These are phyloP conservation scores for Paracoccidioides lutzii DNA, from an alignment of 2,329 filamentous ascomycete species.

Conservation along the genomic window DNA sequence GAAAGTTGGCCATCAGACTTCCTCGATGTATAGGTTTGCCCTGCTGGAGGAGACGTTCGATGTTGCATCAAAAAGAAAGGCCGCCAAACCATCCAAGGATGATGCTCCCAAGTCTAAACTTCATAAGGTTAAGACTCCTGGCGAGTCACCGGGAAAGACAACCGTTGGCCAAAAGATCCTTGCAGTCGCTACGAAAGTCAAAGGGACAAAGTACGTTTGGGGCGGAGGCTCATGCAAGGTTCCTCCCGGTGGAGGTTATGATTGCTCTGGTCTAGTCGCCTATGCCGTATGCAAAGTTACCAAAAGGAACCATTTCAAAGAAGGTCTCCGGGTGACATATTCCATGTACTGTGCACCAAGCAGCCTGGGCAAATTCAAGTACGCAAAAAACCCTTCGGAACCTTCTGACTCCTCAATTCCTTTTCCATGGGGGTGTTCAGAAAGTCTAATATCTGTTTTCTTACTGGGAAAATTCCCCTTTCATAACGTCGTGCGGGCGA, in stretches of 20 bases:
- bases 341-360: conserved; percentile 18
- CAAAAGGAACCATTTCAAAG: conserved; percentile 16
- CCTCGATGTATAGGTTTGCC: neutral
- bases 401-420: neutral
- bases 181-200: conserved; percentile 37
- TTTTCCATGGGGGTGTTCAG: neutral
- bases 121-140: neutral
- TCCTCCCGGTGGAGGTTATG: conserved; percentile 16
- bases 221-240: conserved; percentile 18
- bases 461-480: conserved; percentile 14
- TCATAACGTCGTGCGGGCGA: conserved; percentile 15
- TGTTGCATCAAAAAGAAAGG: conserved; percentile 2
- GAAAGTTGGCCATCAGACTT: neutral
- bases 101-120: neutral
- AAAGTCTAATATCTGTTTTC: neutral
- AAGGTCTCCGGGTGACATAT: conserved; percentile 14
- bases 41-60: conserved; percentile 2
- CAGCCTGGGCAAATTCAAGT: conserved; percentile 14
- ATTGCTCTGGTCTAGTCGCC: conserved; percentile 18
- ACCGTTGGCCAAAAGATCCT: conserved; percentile 26
- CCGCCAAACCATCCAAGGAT: neutral
- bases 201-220: conserved; percentile 28
- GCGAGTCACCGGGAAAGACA: neutral
- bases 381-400: conserved; percentile 2
- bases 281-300: conserved; percentile 21